Conservation (phyloP, 257 asterid species). For the Eucommia ulmoides region DNA sequence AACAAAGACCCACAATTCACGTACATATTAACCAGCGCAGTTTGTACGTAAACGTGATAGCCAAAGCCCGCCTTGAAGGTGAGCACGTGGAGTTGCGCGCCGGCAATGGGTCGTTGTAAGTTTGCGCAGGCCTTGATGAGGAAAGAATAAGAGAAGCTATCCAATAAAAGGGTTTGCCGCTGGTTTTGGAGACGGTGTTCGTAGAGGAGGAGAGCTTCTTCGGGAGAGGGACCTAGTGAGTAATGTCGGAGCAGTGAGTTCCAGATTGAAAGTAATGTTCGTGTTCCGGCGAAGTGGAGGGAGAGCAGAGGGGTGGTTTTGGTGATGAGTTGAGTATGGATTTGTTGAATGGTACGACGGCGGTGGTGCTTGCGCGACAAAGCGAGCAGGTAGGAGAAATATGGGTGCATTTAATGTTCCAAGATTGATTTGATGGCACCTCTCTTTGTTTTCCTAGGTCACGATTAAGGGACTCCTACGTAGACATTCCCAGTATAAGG, state of each 20-base stretch:
- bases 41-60: constrained; percentile 42
- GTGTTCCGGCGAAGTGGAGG: constrained; percentile 2
- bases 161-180: constrained; percentile 12
- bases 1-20: constrained; percentile 26
- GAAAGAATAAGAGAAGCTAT: constrained; percentile 59
- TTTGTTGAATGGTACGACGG: constrained; percentile 27
- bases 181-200: constrained; percentile 15
- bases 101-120: constrained; percentile 13
- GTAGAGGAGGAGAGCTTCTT: constrained; percentile 38
- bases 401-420: not conserved
- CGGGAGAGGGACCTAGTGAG: constrained; percentile 35
- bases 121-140: constrained; percentile 47
- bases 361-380: constrained; percentile 17
- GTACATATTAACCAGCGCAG: constrained; percentile 65
- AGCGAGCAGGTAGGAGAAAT: constrained; percentile 13
- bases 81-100: constrained; percentile 40
- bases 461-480: too few species aligned
- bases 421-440: too few species aligned
- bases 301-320: constrained; percentile 9
- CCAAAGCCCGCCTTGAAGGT: constrained; percentile 32
- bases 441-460: too few species aligned
- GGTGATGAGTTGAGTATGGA: constrained; percentile 22
- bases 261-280: constrained; percentile 26
- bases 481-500: too few species aligned
- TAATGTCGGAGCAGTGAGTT: constrained; percentile 54